phyloP scores from a whole-genome alignment of 768 basidiomycete genomes.

The Macrolepiota dolichaula region DNA sequence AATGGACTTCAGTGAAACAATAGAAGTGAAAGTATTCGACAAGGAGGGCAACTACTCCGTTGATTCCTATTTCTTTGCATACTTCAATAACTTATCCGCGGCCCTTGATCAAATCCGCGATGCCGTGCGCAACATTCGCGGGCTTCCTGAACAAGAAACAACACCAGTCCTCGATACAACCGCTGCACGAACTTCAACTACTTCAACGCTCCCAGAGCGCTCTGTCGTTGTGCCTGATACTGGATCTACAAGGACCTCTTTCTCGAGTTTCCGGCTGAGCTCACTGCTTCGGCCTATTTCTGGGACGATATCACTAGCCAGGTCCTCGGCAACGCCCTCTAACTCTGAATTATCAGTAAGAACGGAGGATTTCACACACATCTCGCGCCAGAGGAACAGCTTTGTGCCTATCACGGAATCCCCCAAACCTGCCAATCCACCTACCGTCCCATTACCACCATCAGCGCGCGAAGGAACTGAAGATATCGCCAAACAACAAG shows the following conservation, averaged over 20 bases:
- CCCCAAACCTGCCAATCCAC: conserved; percentile 22
- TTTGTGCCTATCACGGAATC: conserved; percentile 62
- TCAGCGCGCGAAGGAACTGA: conserved; percentile 9
- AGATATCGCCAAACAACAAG: conserved; percentile 16
- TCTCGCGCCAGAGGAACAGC: conserved; percentile 50
- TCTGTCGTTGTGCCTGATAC: conserved; percentile 16
- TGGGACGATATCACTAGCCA: conserved; percentile 36
- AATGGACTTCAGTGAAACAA: conserved; percentile 95
- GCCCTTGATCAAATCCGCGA: conserved; percentile 83
- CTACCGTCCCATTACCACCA: conserved; percentile 2
- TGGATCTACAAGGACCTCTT: conserved; percentile 15
- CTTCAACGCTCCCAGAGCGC: conserved; percentile 29
- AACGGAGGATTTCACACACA: conserved; percentile 69
- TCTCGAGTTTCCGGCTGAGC: conserved; percentile 58
- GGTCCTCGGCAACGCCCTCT: conserved; percentile 18
- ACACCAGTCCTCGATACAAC: conserved; percentile 61
- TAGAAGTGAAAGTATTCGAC: conserved; percentile 91
- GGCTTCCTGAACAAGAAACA: conserved; percentile 28
- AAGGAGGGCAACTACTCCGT: conserved; percentile 73
- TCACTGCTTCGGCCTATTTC: conserved; percentile 68
- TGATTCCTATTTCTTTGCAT: conserved; percentile 93
- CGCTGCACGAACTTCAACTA: conserved; percentile 28
- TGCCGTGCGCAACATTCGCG: conserved; percentile 59
- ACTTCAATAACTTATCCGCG: conserved; percentile 77
- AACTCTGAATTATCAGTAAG: conserved; percentile 30